phyloP scores from a whole-genome alignment of 2,329 filamentous ascomycete genomes.

The Didymella keratinophila region DNA sequence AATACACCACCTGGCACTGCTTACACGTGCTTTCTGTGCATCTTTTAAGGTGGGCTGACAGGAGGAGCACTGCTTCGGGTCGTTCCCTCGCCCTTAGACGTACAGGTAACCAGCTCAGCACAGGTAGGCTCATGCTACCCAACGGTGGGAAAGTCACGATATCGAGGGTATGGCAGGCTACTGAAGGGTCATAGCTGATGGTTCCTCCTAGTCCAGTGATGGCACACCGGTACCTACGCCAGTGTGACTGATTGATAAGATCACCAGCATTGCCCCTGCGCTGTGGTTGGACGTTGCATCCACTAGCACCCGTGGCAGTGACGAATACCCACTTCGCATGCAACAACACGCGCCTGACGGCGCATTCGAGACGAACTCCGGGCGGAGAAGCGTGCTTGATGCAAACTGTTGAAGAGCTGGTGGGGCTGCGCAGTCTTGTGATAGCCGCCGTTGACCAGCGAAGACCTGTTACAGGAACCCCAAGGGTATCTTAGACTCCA shows the following conservation, averaged over 20 bases:
- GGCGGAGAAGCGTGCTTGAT: neutral
- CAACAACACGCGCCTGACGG: constrained; percentile 7
- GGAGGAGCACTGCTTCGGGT: neutral
- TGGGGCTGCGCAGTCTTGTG: constrained; percentile 2
- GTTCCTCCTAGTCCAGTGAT: neutral
- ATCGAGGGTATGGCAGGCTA: neutral
- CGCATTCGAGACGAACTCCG: constrained; percentile 1
- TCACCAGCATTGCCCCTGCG: neutral
- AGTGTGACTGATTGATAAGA: neutral
- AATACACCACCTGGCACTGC: neutral
- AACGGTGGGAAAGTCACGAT: neutral
- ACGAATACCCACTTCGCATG: neutral
- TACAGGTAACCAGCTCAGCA: neutral
- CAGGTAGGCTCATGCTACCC: neutral
- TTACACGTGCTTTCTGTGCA: neutral
- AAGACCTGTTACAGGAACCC: neutral
- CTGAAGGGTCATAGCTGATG: neutral
- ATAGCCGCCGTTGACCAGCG: neutral
- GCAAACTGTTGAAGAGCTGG: neutral
- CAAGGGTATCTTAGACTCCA: neutral
- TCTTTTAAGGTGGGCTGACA: neutral
- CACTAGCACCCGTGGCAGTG: neutral
- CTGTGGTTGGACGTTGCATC: neutral
- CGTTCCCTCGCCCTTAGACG: neutral
- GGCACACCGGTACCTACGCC: neutral